phyloP scores from a whole-genome alignment of 2,329 filamentous ascomycete genomes.

The Penicillium polonicum region DNA sequence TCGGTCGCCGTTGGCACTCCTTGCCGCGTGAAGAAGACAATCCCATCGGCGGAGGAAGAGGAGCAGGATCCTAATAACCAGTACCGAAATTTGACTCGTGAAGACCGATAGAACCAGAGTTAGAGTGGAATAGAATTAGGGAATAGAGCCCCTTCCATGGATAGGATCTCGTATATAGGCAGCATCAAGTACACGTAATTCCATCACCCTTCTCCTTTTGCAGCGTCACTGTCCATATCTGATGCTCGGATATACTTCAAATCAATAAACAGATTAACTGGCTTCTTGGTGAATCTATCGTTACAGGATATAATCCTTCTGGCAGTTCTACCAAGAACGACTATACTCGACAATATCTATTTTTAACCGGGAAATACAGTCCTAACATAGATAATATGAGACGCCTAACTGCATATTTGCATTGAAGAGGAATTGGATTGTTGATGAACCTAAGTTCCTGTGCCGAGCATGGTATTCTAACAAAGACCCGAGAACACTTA shows the following conservation, averaged over 20 bases:
- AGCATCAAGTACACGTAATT: too few species aligned
- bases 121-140: too few species aligned
- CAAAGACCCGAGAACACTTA: constrained; percentile 2
- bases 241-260: too few species aligned
- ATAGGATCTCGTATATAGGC: too few species aligned
- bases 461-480: background rate
- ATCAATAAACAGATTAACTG: too few species aligned
- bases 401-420: background rate
- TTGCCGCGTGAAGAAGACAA: constrained; percentile 19
- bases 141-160: background rate
- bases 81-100: constrained; percentile 10
- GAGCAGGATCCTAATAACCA: constrained; percentile 27
- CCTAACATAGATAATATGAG: background rate
- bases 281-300: too few species aligned
- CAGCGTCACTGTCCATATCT: too few species aligned
- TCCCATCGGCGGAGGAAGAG: constrained; percentile 23
- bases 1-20: constrained; percentile 32
- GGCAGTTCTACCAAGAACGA: too few species aligned
- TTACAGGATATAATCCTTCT: too few species aligned
- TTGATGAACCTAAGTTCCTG: background rate
- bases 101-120: background rate
- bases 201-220: too few species aligned
- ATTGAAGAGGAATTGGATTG: background rate
- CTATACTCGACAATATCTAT: too few species aligned
- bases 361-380: background rate